Evolutionary conservation across 23 red algal genomes (phyloP), one percentile per base, ranked within the genome.

Genomic region (Gracilaria domingensis): DNA sequence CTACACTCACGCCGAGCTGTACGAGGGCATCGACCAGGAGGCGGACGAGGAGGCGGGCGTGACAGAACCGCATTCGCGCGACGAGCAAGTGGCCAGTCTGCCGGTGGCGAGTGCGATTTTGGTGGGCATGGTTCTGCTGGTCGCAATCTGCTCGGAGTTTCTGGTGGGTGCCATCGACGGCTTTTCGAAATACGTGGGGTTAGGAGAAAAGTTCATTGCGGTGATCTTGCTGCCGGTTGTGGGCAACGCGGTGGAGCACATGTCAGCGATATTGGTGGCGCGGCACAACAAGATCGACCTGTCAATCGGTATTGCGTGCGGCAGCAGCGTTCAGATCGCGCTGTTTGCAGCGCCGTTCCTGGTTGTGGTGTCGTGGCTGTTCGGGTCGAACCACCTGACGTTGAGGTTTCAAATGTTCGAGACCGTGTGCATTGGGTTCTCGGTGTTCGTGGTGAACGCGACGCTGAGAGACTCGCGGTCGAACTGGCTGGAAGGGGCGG

Each of bases 231-330:
- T 99, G 76, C 97, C 97, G 23, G 81, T 99, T 29, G 86, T 99
- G 47, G 97, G 97, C 18, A 99, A 99, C 74, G 94, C 94, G 28
- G 93, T 95, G 1, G 97, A 99, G 72, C 97, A 99, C 83, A 80
- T 96, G 85, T 85, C 83, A 25, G 97, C 97, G 20, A 91, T 96
- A 51, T 36, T 95, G 55, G 89, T 96, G 77, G 97, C 97, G 26
- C 28, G 95, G 35, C 90, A 96, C 45, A 91, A 96, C 64, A 99
- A 99, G 82, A 99, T 99, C 55, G 94, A 96, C 35, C 49, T 99
- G 76, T 83, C 89, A 5, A 93, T 99, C 4, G 87, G 94, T 7
- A 96, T 99, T 62, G 97, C 97, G 21, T 90, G 89, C 58, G 97
- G 97, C 8, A 96, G 93, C 82, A 83, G 80, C 33, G 97, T 99